Evolutionary conservation across 371 early-diverging fungal genomes (phyloP), one percentile per base, ranked within the genome.

Genomic region (Saksenaea vasiformis): DNA sequence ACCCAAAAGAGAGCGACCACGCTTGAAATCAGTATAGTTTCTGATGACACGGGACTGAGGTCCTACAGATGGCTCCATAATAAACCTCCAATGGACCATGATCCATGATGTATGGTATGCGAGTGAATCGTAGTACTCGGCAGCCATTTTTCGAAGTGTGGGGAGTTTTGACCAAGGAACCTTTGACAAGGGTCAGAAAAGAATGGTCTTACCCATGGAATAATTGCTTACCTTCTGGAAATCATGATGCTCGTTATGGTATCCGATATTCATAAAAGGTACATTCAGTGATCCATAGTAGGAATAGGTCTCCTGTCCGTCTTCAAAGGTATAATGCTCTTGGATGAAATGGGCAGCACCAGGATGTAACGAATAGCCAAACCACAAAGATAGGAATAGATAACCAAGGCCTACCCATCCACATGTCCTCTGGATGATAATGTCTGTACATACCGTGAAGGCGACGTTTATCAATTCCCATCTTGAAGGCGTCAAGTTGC

Each of bases 231-330:
- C 85, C 65, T 83, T 85, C 67, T 84, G 88, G 77, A 94, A 97
- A 79, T 98, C 99, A 81, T 98, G 98, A 84, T 98, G 98, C 84
- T 98, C 98, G 76, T 95, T 97, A 81, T 98, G 98, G 76, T 94
- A 95, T 26, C 94, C 94, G 64, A 95, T 93, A 79, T 93, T 93
- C 83, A 93, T 85, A 67, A 87, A 92, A 37, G 91, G 84, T 43
- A 80, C 60, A 80, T 98, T 98, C 51, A 95, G 82, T 51, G 85
- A 76, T 44, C 98, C 98, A 70, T 98, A 98, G 89, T 98, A 98
- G 31, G 93, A 93, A 79, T 98, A 98, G 1, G 98, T 98, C 77
- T 98, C 98, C 77, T 95, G 94, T 14, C 96, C 98, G 67, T 95
- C 91, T 55, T 86, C 90, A 84, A 95, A 96, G 24, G 95, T 95